Conservation (phyloP, 2,329 filamentous ascomycete species). For the Aspergillus novoparasiticus region DNA sequence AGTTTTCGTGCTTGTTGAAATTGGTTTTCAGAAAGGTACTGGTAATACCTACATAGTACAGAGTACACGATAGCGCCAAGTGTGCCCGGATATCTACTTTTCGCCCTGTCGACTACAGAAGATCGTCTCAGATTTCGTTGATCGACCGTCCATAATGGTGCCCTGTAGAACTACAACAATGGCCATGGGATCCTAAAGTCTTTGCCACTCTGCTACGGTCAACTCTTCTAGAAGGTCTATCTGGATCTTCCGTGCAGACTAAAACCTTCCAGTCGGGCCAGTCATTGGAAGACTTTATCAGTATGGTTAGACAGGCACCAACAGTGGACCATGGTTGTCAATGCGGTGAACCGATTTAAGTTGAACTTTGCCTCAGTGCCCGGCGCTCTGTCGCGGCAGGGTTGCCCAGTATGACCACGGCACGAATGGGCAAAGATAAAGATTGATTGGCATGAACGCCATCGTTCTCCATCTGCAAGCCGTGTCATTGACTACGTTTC, state of each 20-base stretch:
- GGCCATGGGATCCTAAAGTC: background rate
- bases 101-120: background rate
- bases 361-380: conserved; percentile 6
- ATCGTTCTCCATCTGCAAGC: background rate
- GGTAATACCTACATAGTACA: background rate
- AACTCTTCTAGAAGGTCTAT: conserved; percentile 24
- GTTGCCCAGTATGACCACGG: conserved; percentile 6
- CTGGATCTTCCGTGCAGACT: conserved; percentile 25
- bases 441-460: background rate
- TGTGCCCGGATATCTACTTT: background rate
- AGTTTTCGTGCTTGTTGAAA: background rate
- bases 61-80: background rate
- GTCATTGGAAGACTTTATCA: conserved; percentile 13
- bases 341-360: conserved; percentile 8
- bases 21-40: background rate
- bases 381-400: conserved; percentile 8
- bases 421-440: background rate
- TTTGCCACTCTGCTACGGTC: conserved; percentile 9
- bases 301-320: conserved; percentile 19
- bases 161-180: background rate
- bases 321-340: conserved; percentile 14
- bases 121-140: background rate
- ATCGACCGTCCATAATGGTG: background rate
- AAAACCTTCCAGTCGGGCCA: conserved; percentile 14
- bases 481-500: background rate